A percentile compares a stretch with the other conserved stretches of the same genome.
Conservation (phyloP, 139 green algal species). For the Pleodorina starrii region DNA sequence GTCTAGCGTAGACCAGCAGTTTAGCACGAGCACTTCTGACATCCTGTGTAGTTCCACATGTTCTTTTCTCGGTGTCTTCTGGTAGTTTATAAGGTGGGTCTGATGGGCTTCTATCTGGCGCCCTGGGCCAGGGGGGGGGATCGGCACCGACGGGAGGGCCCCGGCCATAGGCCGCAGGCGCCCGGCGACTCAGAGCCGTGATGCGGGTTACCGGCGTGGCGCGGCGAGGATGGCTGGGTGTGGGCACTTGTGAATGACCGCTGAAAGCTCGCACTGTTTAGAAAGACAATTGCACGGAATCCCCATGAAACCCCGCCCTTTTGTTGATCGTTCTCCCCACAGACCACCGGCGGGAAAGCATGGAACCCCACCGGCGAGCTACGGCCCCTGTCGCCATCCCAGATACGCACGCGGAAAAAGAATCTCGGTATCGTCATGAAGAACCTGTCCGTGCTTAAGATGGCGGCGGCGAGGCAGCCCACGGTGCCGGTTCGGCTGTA, state of each 20-base stretch:
- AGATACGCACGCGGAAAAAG: conserved; percentile 69
- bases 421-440: conserved; percentile 61
- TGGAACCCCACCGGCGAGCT: conserved; percentile 78
- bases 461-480: conserved; percentile 58
- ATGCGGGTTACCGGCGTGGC: too few species aligned
- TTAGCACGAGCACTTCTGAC: too few species aligned
- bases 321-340: neutral
- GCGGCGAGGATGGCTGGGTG: too few species aligned
- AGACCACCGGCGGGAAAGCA: conserved; percentile 69
- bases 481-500: conserved; percentile 59
- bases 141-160: too few species aligned
- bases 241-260: too few species aligned
- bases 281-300: neutral
- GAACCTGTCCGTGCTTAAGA: conserved; percentile 66
- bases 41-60: conserved; percentile 47
- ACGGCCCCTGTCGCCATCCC: conserved; percentile 52
- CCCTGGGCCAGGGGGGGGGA: too few species aligned
- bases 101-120: too few species aligned
- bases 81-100: conserved; percentile 70
- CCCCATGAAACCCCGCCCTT: too few species aligned
- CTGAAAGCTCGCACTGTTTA: too few species aligned
- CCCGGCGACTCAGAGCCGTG: too few species aligned
- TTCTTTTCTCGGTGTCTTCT: conserved; percentile 62
- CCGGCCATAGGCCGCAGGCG: too few species aligned
- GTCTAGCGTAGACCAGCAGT: too few species aligned